Base-by-base conservation (phyloP, 352 stramenopile species). In the Phytophthora nicotianae region DNA sequence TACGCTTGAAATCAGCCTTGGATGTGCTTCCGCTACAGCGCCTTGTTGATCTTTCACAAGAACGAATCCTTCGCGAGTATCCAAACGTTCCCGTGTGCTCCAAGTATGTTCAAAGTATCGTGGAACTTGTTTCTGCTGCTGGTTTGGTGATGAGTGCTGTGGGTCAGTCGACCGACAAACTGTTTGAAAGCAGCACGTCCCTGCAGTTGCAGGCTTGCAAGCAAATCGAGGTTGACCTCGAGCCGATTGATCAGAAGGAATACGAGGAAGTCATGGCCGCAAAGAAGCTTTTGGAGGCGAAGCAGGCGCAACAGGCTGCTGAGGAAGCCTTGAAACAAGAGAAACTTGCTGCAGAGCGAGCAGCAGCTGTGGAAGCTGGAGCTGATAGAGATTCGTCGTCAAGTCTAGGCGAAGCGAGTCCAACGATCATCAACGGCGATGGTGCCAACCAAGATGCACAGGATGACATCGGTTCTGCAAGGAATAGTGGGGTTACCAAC, bases 81-180 rank as follows among this genome's bases (percentile, higher is more conserved):
- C 38, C 81, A 5, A 88, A 90, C 27, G 65, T 91, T 2, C 86
- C 88, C 0, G 81, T 97, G 13, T 89, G 74, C 41, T 95, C 86
- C 2, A 86, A 88, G 42, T 95, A 96, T 45, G 68, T 97, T 5
- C 86, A 97, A 77, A 89, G 83, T 42, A 72, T 97, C 13, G 62
- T 89, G 4, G 89, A 97, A 53, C 68, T 97, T 6, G 78, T 93
- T n/a, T 81, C 88, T 11, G 80, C 83, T 35, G 77, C 76, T 43
- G 83, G 78, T 1, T 72, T 94, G 19, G 83, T 80, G 11, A 79
- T 88, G 47, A 77, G 70, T 47, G 66, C 77, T 8, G 64, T 89
- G n/a, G 81, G 81, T 0, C 47, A 79, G 19, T 62, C 73, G 11
- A 80, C 73, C 0, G 78, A 89, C 20, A 50, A 69, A 7, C 58